Evolutionary conservation across 345 rosid genomes (phyloP).

Genomic region (Laguncularia racemosa): DNA sequence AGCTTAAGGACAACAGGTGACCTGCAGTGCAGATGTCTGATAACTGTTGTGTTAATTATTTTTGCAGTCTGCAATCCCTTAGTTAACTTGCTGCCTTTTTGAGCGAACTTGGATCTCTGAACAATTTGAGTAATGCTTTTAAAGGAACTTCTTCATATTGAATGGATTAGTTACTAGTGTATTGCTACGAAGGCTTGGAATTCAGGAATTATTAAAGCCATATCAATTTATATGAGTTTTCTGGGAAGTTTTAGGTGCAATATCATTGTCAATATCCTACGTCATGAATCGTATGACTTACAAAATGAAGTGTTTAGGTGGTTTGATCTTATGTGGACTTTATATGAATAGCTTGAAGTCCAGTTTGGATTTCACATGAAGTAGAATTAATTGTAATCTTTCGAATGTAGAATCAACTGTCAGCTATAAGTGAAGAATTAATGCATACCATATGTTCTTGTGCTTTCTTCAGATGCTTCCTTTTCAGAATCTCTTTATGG

Average conservation of each 20-base stretch:
- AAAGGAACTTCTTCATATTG: background rate
- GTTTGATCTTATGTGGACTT: no score
- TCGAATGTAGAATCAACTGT: background rate
- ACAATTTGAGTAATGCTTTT: no score
- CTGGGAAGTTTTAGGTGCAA: no score
- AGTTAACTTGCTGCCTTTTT: background rate
- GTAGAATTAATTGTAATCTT: background rate
- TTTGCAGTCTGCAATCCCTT: no score
- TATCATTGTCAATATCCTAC: no score
- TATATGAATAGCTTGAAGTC: no score
- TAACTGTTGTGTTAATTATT: background rate
- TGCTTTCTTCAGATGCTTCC: constrained; percentile 66
- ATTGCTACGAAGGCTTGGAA: no score
- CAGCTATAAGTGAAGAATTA: background rate
- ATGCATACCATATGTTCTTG: constrained; percentile 1
- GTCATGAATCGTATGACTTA: no score
- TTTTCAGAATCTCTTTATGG: constrained; percentile 96
- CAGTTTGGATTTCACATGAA: background rate
- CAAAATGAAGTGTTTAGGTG: no score
- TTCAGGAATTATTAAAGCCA: no score
- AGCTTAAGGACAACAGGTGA: constrained; percentile 93
- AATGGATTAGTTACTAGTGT: background rate
- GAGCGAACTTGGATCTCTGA: no score
- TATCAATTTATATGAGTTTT: no score
- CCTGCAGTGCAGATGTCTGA: background rate